Percentiles rank a stretch among this genome's conserved stretches.
phyloP scores from a whole-genome alignment of 768 basidiomycete genomes.

The Candolleomyces eurysporus region DNA sequence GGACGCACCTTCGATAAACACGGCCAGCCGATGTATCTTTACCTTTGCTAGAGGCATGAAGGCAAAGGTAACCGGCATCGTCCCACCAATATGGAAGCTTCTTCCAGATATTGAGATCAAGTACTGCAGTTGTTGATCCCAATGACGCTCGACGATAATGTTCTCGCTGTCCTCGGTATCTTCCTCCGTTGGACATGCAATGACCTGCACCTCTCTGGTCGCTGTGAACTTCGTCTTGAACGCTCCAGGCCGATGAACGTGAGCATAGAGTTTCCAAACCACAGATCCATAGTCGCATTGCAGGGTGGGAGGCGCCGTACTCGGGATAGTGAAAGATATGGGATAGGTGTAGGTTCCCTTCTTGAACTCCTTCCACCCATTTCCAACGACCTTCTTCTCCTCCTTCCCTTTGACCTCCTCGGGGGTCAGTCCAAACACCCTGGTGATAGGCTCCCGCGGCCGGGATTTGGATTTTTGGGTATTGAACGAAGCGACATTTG shows the following conservation, averaged over 20 bases:
- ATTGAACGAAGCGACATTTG: neutral
- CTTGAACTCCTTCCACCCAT: slow-evolving; percentile 84
- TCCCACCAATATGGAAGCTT: slow-evolving; percentile 80
- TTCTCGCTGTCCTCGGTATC: slow-evolving; percentile 81
- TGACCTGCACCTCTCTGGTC: slow-evolving; percentile 67
- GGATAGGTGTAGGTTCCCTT: slow-evolving; percentile 96
- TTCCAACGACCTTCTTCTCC: slow-evolving; percentile 32
- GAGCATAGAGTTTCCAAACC: slow-evolving; percentile 76
- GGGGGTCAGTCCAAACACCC: slow-evolving; percentile 25
- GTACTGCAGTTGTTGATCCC: slow-evolving; percentile 89
- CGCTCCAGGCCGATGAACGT: slow-evolving; percentile 79
- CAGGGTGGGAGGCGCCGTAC: slow-evolving; percentile 74
- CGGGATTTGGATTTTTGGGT: neutral
- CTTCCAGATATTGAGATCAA: slow-evolving; percentile 67
- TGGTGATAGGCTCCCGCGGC: slow-evolving; percentile 28
- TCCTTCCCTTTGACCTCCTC: slow-evolving; percentile 18
- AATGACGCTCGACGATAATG: slow-evolving; percentile 82
- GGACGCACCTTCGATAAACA: slow-evolving; percentile 75
- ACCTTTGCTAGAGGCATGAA: slow-evolving; percentile 83
- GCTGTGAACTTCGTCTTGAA: slow-evolving; percentile 72
- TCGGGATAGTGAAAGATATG: slow-evolving; percentile 85
- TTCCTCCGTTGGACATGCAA: slow-evolving; percentile 77
- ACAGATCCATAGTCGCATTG: slow-evolving; percentile 75
- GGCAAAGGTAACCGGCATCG: slow-evolving; percentile 74
- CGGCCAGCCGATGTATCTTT: slow-evolving; percentile 71